Base-by-base conservation (phyloP, 495 filamentous ascomycete species). In the Thozetella sp. region DNA sequence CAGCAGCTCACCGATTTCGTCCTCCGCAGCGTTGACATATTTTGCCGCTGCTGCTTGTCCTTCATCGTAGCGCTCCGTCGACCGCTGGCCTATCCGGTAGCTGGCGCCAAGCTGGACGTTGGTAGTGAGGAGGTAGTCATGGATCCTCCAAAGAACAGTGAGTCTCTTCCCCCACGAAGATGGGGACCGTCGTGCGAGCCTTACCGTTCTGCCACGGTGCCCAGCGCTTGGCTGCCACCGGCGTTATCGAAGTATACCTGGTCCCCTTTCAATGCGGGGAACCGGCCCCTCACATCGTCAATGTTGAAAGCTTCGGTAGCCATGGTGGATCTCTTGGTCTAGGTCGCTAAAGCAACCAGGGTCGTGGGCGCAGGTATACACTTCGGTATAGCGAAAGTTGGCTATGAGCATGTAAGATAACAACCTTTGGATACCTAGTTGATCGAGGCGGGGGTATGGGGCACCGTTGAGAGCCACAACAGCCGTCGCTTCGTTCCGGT, bases 241-340 rank as follows among this genome's bases (percentile, higher is more conserved):
- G 90, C 89, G 64, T 92, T 92, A 64, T 93, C 89, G 63, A 92
- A 80, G 67, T 83, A 90, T 30, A 92, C 77, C 63, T 92, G 88
- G 37, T 84, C 74, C 60, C 86, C 79, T 23, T 82, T 56, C 48
- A 92, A 67, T 17, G 89, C 87, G 53, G 89, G 88, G 80, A 93
- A 92, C 23, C 77, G 73, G 51, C 79, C 70, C 52, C 84, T 83
- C n/a, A 82, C 83, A 15, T 69, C 65, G 9, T 76, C 63, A 43
- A 91, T 72, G 62, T 86, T 72, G 67, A 90, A 81, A 17, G 60
- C 12, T 3, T 24, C 51, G 24, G 19, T 19, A 23, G 37, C 13
- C 56, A 58, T 62, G 25, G 30, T 25, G 46, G 20, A 3, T 56
- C 27, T 26, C 19, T 9, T 51, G 26, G 20, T 51, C n/a, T 2